phyloP scores from a whole-genome alignment of 148 eudicot genomes.

The Chenopodium formosanum region DNA sequence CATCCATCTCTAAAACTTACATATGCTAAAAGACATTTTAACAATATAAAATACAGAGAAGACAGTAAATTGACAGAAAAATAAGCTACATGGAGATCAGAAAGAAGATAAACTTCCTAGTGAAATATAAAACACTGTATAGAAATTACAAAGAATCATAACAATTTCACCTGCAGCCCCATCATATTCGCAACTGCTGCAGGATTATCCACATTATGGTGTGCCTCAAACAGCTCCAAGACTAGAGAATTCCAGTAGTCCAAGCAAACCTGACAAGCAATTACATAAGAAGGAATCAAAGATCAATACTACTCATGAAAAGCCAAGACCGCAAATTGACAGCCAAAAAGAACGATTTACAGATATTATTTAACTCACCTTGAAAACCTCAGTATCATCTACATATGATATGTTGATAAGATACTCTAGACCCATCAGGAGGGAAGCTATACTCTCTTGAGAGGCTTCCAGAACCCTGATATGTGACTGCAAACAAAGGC shows the following conservation, averaged over 20 bases:
- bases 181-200: constrained; percentile 72
- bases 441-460: constrained; percentile 70
- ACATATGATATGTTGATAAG: constrained; percentile 88
- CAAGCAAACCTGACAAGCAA: constrained; percentile 74
- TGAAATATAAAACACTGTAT: neutral
- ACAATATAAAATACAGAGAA: neutral
- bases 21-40: no score
- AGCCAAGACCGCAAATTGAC: neutral
- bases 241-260: constrained; percentile 96
- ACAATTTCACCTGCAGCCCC: constrained; percentile 68
- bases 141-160: neutral
- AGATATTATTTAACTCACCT: constrained; percentile 42
- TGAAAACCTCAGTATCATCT: constrained; percentile 97
- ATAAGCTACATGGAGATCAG: neutral
- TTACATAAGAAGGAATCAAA: neutral
- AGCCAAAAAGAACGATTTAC: neutral
- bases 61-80: neutral
- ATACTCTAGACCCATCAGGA: constrained; percentile 83
- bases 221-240: constrained; percentile 76
- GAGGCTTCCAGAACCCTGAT: constrained; percentile 79
- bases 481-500: constrained; percentile 61
- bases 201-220: constrained; percentile 74
- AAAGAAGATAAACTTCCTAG: neutral
- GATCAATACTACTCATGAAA: neutral
- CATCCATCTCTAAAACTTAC: neutral